These are phyloP conservation scores for Chalciporus sp. DNA, from an alignment of 1,284 basidiomycete genomes.

Conservation along the genomic window DNA sequence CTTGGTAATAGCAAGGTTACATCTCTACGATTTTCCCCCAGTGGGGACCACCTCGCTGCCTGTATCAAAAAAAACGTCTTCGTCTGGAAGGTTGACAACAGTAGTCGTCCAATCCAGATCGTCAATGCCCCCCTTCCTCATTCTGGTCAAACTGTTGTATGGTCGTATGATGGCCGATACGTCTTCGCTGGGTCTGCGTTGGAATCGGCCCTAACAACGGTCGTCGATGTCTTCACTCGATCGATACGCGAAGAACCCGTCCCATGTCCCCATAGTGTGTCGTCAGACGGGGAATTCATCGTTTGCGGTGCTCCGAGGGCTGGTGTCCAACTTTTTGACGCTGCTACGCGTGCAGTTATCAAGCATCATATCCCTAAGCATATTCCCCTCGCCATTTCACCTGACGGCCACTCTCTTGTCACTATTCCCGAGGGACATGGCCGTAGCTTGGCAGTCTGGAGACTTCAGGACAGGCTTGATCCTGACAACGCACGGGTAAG, in stretches of 20 bases:
- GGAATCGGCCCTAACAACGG: background rate
- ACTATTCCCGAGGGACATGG: too few relatives aligned
- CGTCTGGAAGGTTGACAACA: background rate
- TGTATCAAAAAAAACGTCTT: background rate
- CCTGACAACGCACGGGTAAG: background rate
- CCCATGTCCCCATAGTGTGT: background rate
- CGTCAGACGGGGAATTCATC: background rate
- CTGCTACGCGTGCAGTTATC: background rate
- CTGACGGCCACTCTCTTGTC: background rate
- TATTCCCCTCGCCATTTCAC: background rate
- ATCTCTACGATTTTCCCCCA: background rate
- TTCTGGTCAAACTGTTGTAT: background rate
- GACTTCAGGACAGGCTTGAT: background rate
- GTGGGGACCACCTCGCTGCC: background rate
- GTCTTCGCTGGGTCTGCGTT: background rate
- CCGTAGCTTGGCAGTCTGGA: background rate
- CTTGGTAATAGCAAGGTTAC: background rate
- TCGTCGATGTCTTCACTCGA: background rate
- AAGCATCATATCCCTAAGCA: background rate
- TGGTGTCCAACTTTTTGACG: background rate
- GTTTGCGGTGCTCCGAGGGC: background rate
- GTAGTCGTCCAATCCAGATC: background rate
- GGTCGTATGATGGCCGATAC: background rate
- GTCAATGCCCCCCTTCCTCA: background rate
- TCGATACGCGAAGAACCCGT: background rate